These are phyloP conservation scores for Samsoniella hepiali DNA, from an alignment of 2,329 filamentous ascomycete species.

Conservation along the genomic window DNA sequence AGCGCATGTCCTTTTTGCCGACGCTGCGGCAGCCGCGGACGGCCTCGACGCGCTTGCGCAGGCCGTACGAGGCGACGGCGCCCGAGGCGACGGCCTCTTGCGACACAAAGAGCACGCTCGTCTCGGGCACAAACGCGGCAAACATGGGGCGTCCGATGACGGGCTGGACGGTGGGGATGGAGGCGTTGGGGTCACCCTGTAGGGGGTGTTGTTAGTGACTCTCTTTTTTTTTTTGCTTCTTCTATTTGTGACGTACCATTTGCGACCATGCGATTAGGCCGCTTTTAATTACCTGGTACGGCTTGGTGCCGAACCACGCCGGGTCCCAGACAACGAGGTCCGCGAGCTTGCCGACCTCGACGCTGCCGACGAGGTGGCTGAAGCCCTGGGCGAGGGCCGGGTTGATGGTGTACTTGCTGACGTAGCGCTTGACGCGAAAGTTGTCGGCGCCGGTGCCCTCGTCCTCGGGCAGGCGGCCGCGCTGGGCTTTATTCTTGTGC, in stretches of 20 bases:
- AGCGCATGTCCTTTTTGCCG: slow-evolving; percentile 85
- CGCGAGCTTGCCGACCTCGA: slow-evolving; percentile 86
- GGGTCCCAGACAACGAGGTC: slow-evolving; percentile 88
- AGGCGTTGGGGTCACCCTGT: slow-evolving; percentile 68
- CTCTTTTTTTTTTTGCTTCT: background rate
- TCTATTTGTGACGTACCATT: slow-evolving; percentile 59
- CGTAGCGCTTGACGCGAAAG: slow-evolving; percentile 85
- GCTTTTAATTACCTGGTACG: slow-evolving; percentile 76
- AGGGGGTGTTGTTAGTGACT: background rate
- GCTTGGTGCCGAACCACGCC: slow-evolving; percentile 83
- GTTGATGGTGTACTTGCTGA: slow-evolving; percentile 96
- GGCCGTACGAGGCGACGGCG: slow-evolving; percentile 64
- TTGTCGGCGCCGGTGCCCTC: slow-evolving; percentile 79
- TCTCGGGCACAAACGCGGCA: slow-evolving; percentile 68
- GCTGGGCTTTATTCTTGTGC: slow-evolving; percentile 91
- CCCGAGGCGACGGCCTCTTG: slow-evolving; percentile 66
- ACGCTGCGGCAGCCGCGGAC: slow-evolving; percentile 74
- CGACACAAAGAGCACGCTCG: slow-evolving; percentile 81
- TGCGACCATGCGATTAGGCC: slow-evolving; percentile 79
- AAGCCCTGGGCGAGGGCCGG: slow-evolving; percentile 90
- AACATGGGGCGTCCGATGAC: slow-evolving; percentile 85
- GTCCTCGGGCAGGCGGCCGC: slow-evolving; percentile 74
- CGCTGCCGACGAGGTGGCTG: slow-evolving; percentile 76
- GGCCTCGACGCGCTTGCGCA: slow-evolving; percentile 76
- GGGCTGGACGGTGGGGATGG: slow-evolving; percentile 83